Percentiles rank a stretch among this genome's conserved stretches.
Evolutionary conservation across 345 rosid species (phyloP).

Genomic region (Geranium brycei): DNA sequence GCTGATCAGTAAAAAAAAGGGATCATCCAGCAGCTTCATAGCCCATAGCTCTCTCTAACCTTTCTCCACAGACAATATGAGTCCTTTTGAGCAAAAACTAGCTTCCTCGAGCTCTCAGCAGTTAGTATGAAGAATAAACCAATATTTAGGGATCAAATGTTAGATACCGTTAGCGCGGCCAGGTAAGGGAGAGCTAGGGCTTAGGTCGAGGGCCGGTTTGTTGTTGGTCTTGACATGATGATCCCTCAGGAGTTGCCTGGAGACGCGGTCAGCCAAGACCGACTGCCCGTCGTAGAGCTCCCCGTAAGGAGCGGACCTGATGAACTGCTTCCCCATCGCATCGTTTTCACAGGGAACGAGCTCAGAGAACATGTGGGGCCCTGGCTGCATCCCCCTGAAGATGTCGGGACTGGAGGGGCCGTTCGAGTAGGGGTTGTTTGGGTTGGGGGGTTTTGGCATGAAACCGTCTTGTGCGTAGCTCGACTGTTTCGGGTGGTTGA

Average conservation of each 20-base stretch:
- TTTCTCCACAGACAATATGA: constrained; percentile 11
- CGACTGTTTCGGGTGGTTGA: constrained; percentile 28
- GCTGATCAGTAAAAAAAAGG: too few species aligned
- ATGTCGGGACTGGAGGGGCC: constrained; percentile 26
- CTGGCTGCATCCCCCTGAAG: constrained; percentile 33
- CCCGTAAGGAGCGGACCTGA: constrained; percentile 18
- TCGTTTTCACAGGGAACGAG: constrained; percentile 22
- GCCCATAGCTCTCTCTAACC: constrained; percentile 4
- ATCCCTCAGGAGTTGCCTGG: constrained; percentile 43
- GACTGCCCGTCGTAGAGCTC: constrained; percentile 35
- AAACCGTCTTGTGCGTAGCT: constrained; percentile 34
- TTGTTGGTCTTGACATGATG: constrained; percentile 26
- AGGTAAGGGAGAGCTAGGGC: constrained; percentile 31
- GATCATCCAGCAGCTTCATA: constrained; percentile 5
- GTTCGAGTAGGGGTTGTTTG: constrained; percentile 20
- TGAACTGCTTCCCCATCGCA: constrained; percentile 27
- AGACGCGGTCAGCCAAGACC: constrained; percentile 42
- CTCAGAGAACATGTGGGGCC: constrained; percentile 32
- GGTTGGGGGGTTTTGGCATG: constrained; percentile 24
- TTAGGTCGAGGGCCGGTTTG: constrained; percentile 29
- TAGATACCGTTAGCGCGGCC: constrained; percentile 14
- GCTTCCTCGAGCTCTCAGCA: constrained; percentile 10
- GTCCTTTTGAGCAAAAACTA: constrained; percentile 10
- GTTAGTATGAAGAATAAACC: constrained; percentile 11
- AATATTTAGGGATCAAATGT: neutral